Conservation (phyloP, 768 basidiomycete genomes). For the Daedaleopsis sinensis region DNA sequence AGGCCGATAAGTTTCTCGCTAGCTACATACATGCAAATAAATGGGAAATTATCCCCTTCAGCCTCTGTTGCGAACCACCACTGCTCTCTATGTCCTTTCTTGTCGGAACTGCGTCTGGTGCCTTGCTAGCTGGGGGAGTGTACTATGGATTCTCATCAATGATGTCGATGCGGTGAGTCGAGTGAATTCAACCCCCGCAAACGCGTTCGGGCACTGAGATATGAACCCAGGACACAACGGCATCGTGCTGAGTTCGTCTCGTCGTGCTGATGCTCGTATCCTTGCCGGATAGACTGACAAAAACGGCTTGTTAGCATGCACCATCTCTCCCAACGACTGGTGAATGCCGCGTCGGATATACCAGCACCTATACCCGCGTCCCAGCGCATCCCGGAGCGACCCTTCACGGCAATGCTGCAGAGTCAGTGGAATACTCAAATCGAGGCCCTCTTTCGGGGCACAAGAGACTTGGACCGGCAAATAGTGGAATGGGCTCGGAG, state of each 20-base stretch:
- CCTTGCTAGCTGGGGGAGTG: slow-evolving; percentile 29
- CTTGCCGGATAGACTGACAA: background rate
- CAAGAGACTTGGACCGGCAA: slow-evolving; percentile 23
- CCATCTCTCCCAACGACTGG: slow-evolving; percentile 24
- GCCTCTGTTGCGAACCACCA: background rate
- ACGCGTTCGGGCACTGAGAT: background rate
- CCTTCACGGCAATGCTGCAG: slow-evolving; percentile 28
- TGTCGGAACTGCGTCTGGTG: slow-evolving; percentile 10
- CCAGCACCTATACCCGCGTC: slow-evolving; percentile 26
- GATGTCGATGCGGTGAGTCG: slow-evolving; percentile 27
- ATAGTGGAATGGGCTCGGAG: slow-evolving; percentile 27
- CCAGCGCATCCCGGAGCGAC: slow-evolving; percentile 29
- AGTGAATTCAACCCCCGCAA: background rate
- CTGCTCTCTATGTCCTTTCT: slow-evolving; percentile 6
- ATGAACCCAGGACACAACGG: slow-evolving; percentile 21
- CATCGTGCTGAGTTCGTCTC: slow-evolving; percentile 29
- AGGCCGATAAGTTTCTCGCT: too few species aligned
- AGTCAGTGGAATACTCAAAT: slow-evolving; percentile 33
- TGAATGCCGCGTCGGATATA: slow-evolving; percentile 24
- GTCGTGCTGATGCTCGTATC: background rate
- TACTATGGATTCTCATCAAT: slow-evolving; percentile 34
- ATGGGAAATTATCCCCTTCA: background rate
- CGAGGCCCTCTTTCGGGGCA: slow-evolving; percentile 26
- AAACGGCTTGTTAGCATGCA: slow-evolving; percentile 20
- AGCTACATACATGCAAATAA: background rate